Base-by-base conservation (phyloP, 2,329 filamentous ascomycete genomes). In the Aspergillus persii region DNA sequence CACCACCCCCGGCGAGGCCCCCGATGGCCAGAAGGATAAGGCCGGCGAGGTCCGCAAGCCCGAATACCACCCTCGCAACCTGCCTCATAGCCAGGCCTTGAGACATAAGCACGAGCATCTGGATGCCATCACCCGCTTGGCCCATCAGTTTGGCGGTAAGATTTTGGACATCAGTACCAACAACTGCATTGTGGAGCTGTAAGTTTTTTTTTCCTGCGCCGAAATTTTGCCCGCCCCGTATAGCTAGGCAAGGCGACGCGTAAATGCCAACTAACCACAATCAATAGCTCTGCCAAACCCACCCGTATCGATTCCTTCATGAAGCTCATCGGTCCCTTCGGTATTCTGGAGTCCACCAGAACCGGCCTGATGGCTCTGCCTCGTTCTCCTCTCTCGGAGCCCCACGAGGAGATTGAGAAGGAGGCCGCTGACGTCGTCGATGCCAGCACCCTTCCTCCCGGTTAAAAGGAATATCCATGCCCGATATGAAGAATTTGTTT, bases 171-270 rank as follows among this genome's bases (percentile, higher is more conserved):
- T 99, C 70, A 96, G 92, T 82, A 97, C 91, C 55, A 97, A 91
- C 79, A 98, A 96, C 80, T 98, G 95, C 79, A 98, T 98, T 76
- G 93, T 99, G 61, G 95, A 99, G 79, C 78, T 99, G 91, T 94
- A 85, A 84, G 90, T 85, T 31, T 46, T 46, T 36, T 23, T 39
- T n/a, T 8, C 2, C 8, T 26, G n/a, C 12, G 12, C 26, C 41
- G 15, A 50, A 8, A 26, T 46, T 36, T 12, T 36, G 8, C 33
- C 11, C 2, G 8, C 33, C 11, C 2, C 11, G 15, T 15, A 4
- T 4, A 15, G 18, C 11, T 53, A 58, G 46, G 55, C 44, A 58
- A 9, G 62, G 36, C 49, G 26, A 50, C 53, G 54, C 6, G 27
- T 26, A 18, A 50, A 18, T 27, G 27, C 49, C 31, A 50, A 50